Conservation (phyloP, 208 protist species). For the Perkinsela sp. region DNA sequence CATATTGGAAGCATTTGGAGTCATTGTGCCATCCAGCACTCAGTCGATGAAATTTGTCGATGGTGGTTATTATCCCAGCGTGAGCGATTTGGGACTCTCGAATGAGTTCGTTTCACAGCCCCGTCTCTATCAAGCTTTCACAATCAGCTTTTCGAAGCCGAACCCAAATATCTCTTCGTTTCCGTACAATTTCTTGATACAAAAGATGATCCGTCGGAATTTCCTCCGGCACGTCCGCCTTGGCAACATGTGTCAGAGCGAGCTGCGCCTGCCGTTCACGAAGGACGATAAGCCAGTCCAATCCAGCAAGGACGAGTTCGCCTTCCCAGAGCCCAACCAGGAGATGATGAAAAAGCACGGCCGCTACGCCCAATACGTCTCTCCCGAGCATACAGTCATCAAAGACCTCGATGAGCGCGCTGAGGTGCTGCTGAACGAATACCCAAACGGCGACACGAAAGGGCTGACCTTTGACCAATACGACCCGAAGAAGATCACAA, state of each 20-base stretch:
- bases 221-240: conserved; percentile 21
- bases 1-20: neutral
- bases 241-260: conserved; percentile 30
- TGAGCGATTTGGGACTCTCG: no score
- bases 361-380: conserved; percentile 46
- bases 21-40: no score
- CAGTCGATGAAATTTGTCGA: no score
- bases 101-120: no score
- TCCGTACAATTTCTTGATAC: neutral
- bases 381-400: conserved; percentile 32
- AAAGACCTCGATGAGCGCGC: conserved; percentile 17
- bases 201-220: conserved; percentile 38
- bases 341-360: conserved; percentile 45
- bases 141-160: no score
- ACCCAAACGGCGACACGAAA: conserved; percentile 34
- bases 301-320: conserved; percentile 46
- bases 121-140: no score
- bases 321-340: conserved; percentile 27
- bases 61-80: no score
- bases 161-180: no score
- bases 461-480: conserved; percentile 28
- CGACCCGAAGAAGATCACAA: conserved; percentile 4
- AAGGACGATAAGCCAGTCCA: conserved; percentile 45
- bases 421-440: conserved; percentile 63
- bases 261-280: conserved; percentile 32